phyloP scores from a whole-genome alignment of 495 filamentous ascomycete genomes.

The Hypomontagnella submonticulosa region DNA sequence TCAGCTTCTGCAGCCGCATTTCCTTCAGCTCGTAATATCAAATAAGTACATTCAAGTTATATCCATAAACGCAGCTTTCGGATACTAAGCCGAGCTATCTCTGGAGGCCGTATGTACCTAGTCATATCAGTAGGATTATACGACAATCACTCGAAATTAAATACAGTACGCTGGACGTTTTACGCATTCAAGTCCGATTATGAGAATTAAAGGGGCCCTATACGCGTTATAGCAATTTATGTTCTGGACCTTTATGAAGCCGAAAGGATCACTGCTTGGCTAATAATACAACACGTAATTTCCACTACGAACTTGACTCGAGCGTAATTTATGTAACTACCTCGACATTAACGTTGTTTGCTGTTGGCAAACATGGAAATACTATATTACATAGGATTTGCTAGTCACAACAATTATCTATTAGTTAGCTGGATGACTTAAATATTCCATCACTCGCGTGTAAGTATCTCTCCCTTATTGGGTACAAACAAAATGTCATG shows the following conservation, averaged over 20 bases:
- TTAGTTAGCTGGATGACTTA: too few relatives aligned
- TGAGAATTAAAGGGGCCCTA: too few relatives aligned
- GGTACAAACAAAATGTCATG: slow-evolving; percentile 1
- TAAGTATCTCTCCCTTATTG: too few relatives aligned
- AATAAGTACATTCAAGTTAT: too few relatives aligned
- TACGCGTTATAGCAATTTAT: too few relatives aligned
- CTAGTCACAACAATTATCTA: too few relatives aligned
- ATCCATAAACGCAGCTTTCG: not conserved
- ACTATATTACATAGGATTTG: too few relatives aligned
- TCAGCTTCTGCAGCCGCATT: slow-evolving; percentile 40
- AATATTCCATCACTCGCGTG: too few relatives aligned
- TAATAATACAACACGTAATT: not conserved
- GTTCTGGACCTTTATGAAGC: too few relatives aligned
- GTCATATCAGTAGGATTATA: slow-evolving; percentile 13
- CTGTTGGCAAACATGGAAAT: not conserved
- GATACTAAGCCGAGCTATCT: slow-evolving; percentile 10
- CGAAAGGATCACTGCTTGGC: too few relatives aligned
- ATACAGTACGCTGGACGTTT: slow-evolving; percentile 1
- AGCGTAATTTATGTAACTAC: too few relatives aligned
- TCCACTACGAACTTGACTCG: too few relatives aligned
- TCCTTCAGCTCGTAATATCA: slow-evolving; percentile 14
- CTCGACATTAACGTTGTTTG: slow-evolving; percentile 15
- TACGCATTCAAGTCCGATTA: not conserved
- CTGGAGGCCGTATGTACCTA: not conserved
- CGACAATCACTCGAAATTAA: slow-evolving; percentile 2